Percentiles rank a stretch among this genome's conserved stretches.
Evolutionary conservation across 2,329 filamentous ascomycete genomes (phyloP).

Genomic region (Aspergillus novofumigatus): DNA sequence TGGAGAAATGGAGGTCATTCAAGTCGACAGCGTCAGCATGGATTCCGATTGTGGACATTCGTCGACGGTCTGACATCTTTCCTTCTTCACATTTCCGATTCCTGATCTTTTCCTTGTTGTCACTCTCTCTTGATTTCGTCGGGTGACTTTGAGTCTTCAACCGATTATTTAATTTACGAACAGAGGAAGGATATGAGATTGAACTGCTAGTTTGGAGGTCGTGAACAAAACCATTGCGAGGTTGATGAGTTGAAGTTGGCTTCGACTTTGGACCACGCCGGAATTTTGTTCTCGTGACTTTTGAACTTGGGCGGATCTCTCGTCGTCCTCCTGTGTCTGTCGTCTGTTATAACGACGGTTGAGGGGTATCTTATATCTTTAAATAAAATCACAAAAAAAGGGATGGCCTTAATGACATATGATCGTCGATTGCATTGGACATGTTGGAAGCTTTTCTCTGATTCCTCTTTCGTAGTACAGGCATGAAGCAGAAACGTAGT

Average conservation of each 20-base stretch:
- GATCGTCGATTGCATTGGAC: background rate
- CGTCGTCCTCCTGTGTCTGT: background rate
- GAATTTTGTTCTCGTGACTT: background rate
- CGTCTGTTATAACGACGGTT: background rate
- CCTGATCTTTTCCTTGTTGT: background rate
- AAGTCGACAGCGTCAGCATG: background rate
- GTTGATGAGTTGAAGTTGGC: background rate
- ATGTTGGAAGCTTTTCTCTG: background rate
- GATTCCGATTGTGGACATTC: background rate
- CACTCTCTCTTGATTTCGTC: background rate
- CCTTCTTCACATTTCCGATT: background rate
- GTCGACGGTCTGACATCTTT: background rate
- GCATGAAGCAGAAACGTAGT: background rate
- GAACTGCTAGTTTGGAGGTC: background rate
- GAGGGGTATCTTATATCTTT: background rate
- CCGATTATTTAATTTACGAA: conserved; percentile 1
- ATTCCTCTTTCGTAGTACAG: background rate
- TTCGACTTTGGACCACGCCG: background rate
- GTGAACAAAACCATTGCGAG: background rate
- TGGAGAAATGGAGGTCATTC: background rate
- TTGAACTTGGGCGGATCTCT: background rate
- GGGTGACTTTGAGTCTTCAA: background rate
- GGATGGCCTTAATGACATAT: conserved; percentile 3
- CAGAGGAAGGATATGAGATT: background rate
- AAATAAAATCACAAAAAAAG: background rate